Evolutionary conservation across 495 filamentous ascomycete genomes (phyloP).

Genomic region (Neurospora sp.): DNA sequence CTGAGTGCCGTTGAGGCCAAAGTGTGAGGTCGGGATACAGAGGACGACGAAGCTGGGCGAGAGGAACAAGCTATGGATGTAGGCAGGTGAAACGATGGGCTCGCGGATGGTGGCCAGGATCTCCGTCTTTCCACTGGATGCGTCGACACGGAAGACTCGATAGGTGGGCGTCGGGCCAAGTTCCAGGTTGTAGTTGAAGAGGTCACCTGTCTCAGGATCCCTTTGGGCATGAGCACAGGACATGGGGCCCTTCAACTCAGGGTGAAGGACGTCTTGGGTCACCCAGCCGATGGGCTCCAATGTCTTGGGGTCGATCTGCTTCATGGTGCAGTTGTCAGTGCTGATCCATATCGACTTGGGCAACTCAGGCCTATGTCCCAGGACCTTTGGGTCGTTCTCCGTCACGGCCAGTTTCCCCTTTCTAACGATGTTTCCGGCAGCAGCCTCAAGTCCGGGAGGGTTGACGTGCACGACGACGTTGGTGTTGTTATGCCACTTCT

Average conservation of each 20-base stretch:
- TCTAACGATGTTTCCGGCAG: slow-evolving; percentile 13
- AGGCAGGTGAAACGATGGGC: slow-evolving; percentile 39
- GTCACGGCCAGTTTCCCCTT: neutral
- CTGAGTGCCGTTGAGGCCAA: slow-evolving; percentile 35
- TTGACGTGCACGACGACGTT: slow-evolving; percentile 52
- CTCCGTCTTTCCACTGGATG: slow-evolving; percentile 49
- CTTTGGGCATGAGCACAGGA: slow-evolving; percentile 58
- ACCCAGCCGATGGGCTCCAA: slow-evolving; percentile 57
- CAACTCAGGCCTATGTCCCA: slow-evolving; percentile 12
- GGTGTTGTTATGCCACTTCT: slow-evolving; percentile 33
- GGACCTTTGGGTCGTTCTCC: neutral
- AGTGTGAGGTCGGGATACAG: slow-evolving; percentile 47
- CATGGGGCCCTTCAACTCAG: slow-evolving; percentile 51
- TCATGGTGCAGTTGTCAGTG: slow-evolving; percentile 47
- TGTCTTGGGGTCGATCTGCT: slow-evolving; percentile 56
- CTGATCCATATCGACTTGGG: slow-evolving; percentile 45
- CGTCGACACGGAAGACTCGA: slow-evolving; percentile 53
- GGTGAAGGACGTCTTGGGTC: slow-evolving; percentile 50
- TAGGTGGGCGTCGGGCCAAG: slow-evolving; percentile 35
- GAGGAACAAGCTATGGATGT: slow-evolving; percentile 66
- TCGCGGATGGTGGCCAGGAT: slow-evolving; percentile 58
- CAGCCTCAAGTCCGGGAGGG: slow-evolving; percentile 36
- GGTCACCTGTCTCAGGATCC: slow-evolving; percentile 60
- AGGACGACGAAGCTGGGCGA: slow-evolving; percentile 56
- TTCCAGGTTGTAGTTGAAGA: slow-evolving; percentile 70